Evolutionary conservation across 2,329 filamentous ascomycete species (phyloP).

Genomic region (Venturia oleaginea): DNA sequence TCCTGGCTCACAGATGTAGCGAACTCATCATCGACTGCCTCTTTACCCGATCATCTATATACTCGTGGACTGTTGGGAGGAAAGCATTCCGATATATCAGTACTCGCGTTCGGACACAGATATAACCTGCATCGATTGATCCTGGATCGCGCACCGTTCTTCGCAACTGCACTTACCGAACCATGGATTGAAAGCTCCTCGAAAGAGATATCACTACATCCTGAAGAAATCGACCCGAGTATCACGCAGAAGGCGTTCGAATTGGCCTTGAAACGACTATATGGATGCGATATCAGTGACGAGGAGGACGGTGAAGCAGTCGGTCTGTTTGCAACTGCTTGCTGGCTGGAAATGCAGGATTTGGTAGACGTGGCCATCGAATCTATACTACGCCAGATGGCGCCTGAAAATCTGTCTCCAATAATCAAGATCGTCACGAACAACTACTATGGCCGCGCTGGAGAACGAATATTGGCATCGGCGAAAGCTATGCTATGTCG

Average conservation of each 20-base stretch:
- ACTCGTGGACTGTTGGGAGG: conserved; percentile 43
- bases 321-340: conserved; percentile 46
- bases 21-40: conserved; percentile 26
- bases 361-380: conserved; percentile 45
- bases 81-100: conserved; percentile 44
- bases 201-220: conserved; percentile 43
- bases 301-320: conserved; percentile 46
- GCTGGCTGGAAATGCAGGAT: conserved; percentile 51
- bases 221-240: conserved; percentile 44
- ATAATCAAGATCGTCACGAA: conserved; percentile 45
- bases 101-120: conserved; percentile 42
- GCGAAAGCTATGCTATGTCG: conserved; percentile 51
- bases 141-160: conserved; percentile 48
- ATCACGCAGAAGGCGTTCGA: conserved; percentile 47
- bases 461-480: conserved; percentile 45
- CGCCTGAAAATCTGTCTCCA: conserved; percentile 37
- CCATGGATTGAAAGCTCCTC: conserved; percentile 47
- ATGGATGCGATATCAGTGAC: conserved; percentile 39
- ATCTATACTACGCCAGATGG: conserved; percentile 47
- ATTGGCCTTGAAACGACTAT: conserved; percentile 45
- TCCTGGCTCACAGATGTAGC: conserved; percentile 7
- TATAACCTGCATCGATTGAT: conserved; percentile 47
- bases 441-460: conserved; percentile 48
- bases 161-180: conserved; percentile 44
- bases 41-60: conserved; percentile 44